Evolutionary conservation across 225 moss, liverwort and hornwort species (phyloP), one percentile per base, ranked within the genome.

Genomic region (Ulota crispa): DNA sequence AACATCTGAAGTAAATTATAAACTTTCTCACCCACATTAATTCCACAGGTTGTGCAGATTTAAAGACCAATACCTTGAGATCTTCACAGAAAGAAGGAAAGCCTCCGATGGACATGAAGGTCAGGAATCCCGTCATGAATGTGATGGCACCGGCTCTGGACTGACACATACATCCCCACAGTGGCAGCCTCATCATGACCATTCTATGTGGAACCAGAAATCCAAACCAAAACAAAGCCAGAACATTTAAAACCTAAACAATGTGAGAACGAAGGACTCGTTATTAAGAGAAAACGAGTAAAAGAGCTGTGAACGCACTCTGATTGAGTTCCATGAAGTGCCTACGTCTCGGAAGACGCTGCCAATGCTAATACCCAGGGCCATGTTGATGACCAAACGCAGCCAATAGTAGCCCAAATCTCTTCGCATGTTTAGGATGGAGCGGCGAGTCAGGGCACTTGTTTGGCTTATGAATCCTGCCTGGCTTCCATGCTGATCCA

Each of bases 61-160:
- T 28, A 0, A 65, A 32, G 61, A 61, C 0, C 39, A 64, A 1
- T 76, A 85, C 78, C 78, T 75, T 81, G n/a, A 75, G 75, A 65
- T 85, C 82, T 36, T 83, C 80, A 13, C 83, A 72, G 26, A 87
- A 87, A 36, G 87, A 90, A 67, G 85, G 89, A 55, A 90, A 90
- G 37, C 89, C 89, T 68, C 87, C 87, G 24, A 87, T 80, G 4
- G 87, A 85, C 89, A 88, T 90, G 26, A 89, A 89, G 3, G 87
- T 87, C 42, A 87, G 76, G 59, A 87, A 87, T 52, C 84, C 87
- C 0, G 85, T 85, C 82, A 88, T 85, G 77, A 88, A 88, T 11
- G 85, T 82, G 0, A 88, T 85, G 60, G 82, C 76, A 54, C 82
- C 88, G 14, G 85, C 80, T 77, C 88, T 82, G 28, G 88, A 82